Percentiles rank a stretch among this genome's conserved stretches.
phyloP scores from a whole-genome alignment of 2,329 filamentous ascomycete species.

The Sporothrix brunneoviolacea region DNA sequence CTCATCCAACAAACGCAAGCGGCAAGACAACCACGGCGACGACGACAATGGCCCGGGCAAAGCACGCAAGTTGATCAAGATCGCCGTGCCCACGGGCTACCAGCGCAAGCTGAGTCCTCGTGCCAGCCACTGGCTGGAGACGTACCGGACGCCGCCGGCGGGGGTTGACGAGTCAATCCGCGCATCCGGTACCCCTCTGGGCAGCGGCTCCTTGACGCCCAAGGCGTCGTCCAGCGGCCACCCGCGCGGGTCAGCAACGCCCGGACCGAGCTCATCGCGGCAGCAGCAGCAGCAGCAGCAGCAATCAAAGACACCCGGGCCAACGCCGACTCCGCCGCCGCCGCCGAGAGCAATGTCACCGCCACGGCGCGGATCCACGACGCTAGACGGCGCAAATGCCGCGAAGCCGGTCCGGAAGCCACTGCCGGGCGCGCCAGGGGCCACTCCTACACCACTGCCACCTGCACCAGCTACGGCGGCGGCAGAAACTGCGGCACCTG shows the following conservation, averaged over 20 bases:
- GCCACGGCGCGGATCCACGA: not conserved
- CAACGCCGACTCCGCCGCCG: not conserved
- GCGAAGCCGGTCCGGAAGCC: slow-evolving; percentile 17
- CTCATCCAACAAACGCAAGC: slow-evolving; percentile 11
- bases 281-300: not conserved
- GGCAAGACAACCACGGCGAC: not conserved
- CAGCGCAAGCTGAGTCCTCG: slow-evolving; percentile 13
- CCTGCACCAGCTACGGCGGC: not conserved
- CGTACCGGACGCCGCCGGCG: not conserved
- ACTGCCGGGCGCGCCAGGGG: slow-evolving; percentile 10
- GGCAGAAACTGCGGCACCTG: not conserved
- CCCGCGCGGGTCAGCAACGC: not conserved
- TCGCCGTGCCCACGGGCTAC: slow-evolving; percentile 14
- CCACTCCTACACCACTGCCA: not conserved
- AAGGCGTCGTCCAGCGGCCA: not conserved
- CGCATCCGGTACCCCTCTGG: slow-evolving; percentile 6
- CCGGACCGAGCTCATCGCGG: not conserved
- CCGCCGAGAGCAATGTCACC: too few species aligned
- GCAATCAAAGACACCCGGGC: not conserved
- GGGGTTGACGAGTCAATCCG: slow-evolving; percentile 11
- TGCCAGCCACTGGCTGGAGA: slow-evolving; percentile 16
- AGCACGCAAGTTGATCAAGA: slow-evolving; percentile 24
- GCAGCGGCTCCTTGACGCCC: not conserved
- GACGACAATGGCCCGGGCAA: not conserved
- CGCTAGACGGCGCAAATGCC: not conserved